Percentiles rank a stretch among this genome's conserved stretches.
These are phyloP conservation scores for Miscanthus lutarioriparius DNA, from an alignment of 176 grass and related monocot genomes.

Conservation along the genomic window DNA sequence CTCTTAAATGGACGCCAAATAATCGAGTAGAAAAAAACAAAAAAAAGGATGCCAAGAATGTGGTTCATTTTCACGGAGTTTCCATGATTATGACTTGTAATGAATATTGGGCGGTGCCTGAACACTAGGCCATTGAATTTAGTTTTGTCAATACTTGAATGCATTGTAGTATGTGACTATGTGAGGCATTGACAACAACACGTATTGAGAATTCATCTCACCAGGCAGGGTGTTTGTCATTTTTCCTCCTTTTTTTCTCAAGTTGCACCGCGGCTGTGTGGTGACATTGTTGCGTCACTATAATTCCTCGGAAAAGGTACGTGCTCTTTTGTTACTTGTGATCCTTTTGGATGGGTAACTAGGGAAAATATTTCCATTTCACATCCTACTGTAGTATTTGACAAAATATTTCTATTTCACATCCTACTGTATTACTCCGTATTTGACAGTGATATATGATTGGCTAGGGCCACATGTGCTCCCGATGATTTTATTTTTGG, in stretches of 20 bases:
- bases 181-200: background rate
- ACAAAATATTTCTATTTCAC: background rate
- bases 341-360: background rate
- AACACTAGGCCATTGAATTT: slow-evolving; percentile 30
- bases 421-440: background rate
- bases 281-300: background rate
- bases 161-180: background rate
- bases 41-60: background rate
- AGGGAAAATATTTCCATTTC: background rate
- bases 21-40: background rate
- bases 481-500: background rate
- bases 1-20: slow-evolving; percentile 15
- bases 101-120: background rate
- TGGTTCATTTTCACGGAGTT: slow-evolving; percentile 3
- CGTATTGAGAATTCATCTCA: background rate
- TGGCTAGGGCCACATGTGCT: background rate
- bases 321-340: background rate
- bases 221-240: background rate
- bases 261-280: background rate
- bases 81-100: slow-evolving; percentile 11
- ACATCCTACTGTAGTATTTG: background rate
- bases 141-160: background rate
- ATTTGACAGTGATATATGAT: background rate
- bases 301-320: background rate
- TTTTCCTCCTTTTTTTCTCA: background rate